Base-by-base conservation (phyloP, 495 filamentous ascomycete species). In the Chaetomium tenue region DNA sequence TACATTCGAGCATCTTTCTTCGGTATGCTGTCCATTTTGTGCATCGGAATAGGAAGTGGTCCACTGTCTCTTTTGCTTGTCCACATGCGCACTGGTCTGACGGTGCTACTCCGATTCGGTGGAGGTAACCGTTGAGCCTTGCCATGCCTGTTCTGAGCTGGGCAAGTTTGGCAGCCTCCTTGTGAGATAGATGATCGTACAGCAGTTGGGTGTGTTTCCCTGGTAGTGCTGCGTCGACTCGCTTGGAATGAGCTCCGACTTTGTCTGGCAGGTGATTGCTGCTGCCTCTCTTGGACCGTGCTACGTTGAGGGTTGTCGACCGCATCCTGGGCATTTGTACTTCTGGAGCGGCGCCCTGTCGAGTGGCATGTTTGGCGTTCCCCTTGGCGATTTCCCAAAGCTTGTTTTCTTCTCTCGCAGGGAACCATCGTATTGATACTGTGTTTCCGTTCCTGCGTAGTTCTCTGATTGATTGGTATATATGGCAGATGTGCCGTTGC, bases 21-120 rank as follows among this genome's bases (percentile, higher is more conserved):
- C 44, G 44, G 15, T 47, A n/a, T n/a, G n/a, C 16, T 18, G 9
- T 7, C 44, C 16, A 47, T 28, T 52, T 1, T 9, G 3, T 51
- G 48, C 23, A 51, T 51, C 48, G 48, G 48, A 51, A 51, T 20
- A 51, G 20, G 48, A 51, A 51, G 48, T 51, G 48, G 20, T 51
- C 48, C 11, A 51, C 48, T 26, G 23, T 51, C 48, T 51, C 48
- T 51, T 3, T 51, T 25, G 48, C 48, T 51, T 51, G 48, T 5
- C 48, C 48, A 15, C 48, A 51, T 13, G 23, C 48, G 22, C 23
- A 51, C 48, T 51, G 48, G 13, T 51, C 20, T 51, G 48, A 23
- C 48, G 48, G 48, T 9, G 48, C 48, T 51, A 11, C 48, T 51
- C 7, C 22, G 23, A 51, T 51, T 13, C 23, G 48, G 7, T 51